Evolutionary conservation across 257 asterid species (phyloP).

Genomic region (Apocynum venetum): DNA sequence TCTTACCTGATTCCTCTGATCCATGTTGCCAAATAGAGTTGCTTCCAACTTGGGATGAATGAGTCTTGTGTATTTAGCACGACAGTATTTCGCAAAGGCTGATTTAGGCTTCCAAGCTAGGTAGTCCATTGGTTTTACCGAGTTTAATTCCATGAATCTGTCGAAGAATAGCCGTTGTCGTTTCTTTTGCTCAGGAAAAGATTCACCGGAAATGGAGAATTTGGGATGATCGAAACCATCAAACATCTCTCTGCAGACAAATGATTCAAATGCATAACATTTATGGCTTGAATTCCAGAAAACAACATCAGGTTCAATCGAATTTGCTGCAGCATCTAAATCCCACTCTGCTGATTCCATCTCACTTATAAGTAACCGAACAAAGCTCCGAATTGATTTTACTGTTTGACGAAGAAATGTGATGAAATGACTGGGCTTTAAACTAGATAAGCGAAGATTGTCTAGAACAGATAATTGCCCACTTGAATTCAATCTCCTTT

Average conservation of each 20-base stretch:
- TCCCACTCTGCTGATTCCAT: constrained; percentile 79
- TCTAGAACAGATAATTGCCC: constrained; percentile 38
- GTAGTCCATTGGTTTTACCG: constrained; percentile 50
- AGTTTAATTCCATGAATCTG: constrained; percentile 51
- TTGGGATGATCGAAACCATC: constrained; percentile 52
- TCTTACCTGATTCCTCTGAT: constrained; percentile 39
- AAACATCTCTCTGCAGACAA: constrained; percentile 65
- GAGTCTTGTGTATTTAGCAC: constrained; percentile 45
- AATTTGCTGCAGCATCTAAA: constrained; percentile 57
- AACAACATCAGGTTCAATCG: constrained; percentile 49
- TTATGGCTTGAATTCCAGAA: constrained; percentile 46
- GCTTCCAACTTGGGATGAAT: constrained; percentile 64
- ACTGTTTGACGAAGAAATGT: constrained; percentile 35
- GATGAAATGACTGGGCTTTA: constrained; percentile 55
- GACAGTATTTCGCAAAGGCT: constrained; percentile 50
- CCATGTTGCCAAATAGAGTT: constrained; percentile 55
- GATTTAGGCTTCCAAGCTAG: constrained; percentile 75
- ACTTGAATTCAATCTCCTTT: constrained; percentile 53
- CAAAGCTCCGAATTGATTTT: constrained; percentile 61
- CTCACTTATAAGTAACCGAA: constrained; percentile 42
- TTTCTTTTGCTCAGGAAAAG: constrained; percentile 20
- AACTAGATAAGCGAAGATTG: constrained; percentile 30
- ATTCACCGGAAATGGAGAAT: constrained; percentile 31
- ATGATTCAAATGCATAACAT: constrained; percentile 70
- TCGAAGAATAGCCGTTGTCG: constrained; percentile 32